These are phyloP conservation scores for Colletotrichum godetiae DNA, from an alignment of 2,329 filamentous ascomycete genomes.

Conservation along the genomic window DNA sequence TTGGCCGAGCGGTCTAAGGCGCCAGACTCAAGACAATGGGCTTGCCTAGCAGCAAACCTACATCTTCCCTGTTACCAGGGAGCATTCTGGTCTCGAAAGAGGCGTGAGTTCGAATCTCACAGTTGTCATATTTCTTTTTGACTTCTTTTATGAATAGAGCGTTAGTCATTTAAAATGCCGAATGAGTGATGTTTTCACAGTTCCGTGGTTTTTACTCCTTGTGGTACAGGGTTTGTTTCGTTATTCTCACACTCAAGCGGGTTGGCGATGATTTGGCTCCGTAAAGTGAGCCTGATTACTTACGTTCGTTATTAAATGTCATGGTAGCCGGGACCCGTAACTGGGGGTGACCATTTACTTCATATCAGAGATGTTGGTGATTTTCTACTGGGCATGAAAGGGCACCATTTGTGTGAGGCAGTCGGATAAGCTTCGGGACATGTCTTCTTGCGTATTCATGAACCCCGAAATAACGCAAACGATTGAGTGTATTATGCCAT, in stretches of 20 bases:
- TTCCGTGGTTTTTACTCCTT: too few relatives aligned
- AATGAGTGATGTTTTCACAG: too few relatives aligned
- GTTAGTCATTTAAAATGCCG: too few relatives aligned
- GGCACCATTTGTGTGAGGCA: neutral
- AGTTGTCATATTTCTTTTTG: conserved; percentile 23
- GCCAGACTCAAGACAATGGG: conserved; percentile 32
- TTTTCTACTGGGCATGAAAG: too few relatives aligned
- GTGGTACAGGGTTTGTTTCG: too few relatives aligned
- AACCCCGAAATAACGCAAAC: conserved; percentile 26
- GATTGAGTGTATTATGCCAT: conserved; percentile 22
- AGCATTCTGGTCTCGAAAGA: conserved; percentile 35
- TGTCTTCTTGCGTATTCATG: neutral
- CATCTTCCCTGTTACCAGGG: conserved; percentile 2
- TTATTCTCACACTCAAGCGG: too few relatives aligned
- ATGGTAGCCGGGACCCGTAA: neutral
- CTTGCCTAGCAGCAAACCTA: neutral
- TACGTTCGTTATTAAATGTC: neutral
- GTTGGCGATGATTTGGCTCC: too few relatives aligned
- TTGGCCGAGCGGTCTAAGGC: conserved; percentile 37
- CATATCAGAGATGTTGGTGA: too few relatives aligned
- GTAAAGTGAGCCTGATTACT: neutral
- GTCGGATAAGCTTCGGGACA: conserved; percentile 31
- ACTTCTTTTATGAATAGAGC: neutral
- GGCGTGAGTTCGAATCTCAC: conserved; percentile 36
- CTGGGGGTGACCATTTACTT: too few relatives aligned